Evolutionary conservation across 164 flowering plant species (phyloP).

Genomic region (Annona cherimola): DNA sequence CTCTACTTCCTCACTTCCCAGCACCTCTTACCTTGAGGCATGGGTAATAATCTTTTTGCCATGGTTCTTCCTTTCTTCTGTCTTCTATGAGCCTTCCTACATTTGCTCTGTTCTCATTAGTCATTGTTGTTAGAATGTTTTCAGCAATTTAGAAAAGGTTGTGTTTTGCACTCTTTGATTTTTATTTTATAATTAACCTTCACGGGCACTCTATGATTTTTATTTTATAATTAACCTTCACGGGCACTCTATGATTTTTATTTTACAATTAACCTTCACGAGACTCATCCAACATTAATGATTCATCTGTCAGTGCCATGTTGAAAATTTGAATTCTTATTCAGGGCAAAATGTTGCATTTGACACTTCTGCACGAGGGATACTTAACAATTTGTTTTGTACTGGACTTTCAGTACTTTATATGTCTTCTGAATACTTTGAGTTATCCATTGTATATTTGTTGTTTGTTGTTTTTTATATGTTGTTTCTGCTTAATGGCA

Average conservation of each 20-base stretch:
- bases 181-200: not conserved
- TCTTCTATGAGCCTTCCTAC: not conserved
- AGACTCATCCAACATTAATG: no score
- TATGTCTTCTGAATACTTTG: not conserved
- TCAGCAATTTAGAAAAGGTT: no score
- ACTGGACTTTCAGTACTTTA: no score
- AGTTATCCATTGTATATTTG: not conserved
- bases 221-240: not conserved
- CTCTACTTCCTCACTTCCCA: conserved; percentile 13
- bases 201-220: no score
- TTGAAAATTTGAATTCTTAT: no score
- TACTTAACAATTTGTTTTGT: no score
- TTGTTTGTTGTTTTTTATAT: not conserved
- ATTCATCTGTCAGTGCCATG: no score
- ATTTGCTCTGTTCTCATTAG: not conserved
- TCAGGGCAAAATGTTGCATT: no score
- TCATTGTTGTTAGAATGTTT: not conserved
- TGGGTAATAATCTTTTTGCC: conserved; percentile 8
- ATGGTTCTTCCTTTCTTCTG: not conserved
- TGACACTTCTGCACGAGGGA: no score
- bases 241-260: no score
- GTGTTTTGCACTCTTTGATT: not conserved
- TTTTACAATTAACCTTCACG: not conserved
- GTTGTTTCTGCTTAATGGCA: conserved; percentile 20
- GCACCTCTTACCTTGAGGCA: conserved; percentile 10